Conservation (phyloP, 768 basidiomycete species). For the Pleurotus cornucopiae region DNA sequence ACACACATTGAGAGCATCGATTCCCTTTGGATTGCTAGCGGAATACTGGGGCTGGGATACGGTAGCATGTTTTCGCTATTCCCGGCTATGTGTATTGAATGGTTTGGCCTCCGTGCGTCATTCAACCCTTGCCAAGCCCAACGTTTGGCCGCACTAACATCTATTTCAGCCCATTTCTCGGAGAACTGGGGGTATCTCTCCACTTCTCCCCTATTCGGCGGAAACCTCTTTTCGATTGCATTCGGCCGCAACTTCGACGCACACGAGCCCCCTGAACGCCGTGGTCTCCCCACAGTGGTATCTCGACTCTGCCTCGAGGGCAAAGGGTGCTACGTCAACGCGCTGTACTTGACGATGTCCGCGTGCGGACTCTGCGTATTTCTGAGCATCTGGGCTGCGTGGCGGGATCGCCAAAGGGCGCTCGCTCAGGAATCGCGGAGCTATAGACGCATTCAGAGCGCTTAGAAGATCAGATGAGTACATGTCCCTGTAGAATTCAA, state of each 20-base stretch:
- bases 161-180: constrained; percentile 56
- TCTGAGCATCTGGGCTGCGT: constrained; percentile 48
- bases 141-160: background rate
- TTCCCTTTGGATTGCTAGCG: constrained; percentile 63
- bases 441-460: background rate
- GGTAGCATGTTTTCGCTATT: constrained; percentile 69
- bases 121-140: too few relatives aligned
- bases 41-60: constrained; percentile 61
- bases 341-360: constrained; percentile 46
- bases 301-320: constrained; percentile 45
- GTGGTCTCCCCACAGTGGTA: background rate
- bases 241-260: constrained; percentile 82
- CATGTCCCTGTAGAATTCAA: too few relatives aligned
- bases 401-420: constrained; percentile 37
- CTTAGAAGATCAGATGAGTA: too few relatives aligned
- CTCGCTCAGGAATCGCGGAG: background rate
- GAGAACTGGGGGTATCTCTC: constrained; percentile 86
- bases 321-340: constrained; percentile 54
- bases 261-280: constrained; percentile 37
- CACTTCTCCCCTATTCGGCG: constrained; percentile 70
- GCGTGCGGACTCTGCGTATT: constrained; percentile 42
- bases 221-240: constrained; percentile 79
- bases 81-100: constrained; percentile 79
- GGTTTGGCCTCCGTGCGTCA: constrained; percentile 81
- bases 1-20: constrained; percentile 51